These are phyloP conservation scores for Fraxinus sp. DNA, from an alignment of 305 asterid genomes.

Conservation along the genomic window DNA sequence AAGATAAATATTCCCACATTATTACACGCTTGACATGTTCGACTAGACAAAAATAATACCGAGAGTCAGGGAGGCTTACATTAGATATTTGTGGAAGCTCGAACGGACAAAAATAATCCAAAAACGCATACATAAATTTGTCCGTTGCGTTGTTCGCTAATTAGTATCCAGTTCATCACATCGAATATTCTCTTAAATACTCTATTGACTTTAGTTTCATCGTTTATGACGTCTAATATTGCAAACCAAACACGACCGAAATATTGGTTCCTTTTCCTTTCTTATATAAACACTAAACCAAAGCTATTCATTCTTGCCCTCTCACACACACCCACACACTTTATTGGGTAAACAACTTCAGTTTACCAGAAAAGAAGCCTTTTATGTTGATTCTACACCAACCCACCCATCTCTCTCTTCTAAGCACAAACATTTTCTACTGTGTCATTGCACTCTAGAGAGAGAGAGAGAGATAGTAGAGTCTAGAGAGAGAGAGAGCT, in stretches of 20 bases:
- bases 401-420: slow-evolving; percentile 25
- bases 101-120: background rate
- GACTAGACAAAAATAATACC: background rate
- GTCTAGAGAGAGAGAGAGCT: background rate
- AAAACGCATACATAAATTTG: background rate
- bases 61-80: background rate
- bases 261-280: background rate
- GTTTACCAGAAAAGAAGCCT: slow-evolving; percentile 48
- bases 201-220: background rate
- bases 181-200: background rate
- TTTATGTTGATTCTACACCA: slow-evolving; percentile 44
- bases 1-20: background rate
- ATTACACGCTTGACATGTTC: background rate
- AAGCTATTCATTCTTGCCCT: slow-evolving; percentile 6
- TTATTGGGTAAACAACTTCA: slow-evolving; percentile 64
- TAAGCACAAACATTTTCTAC: background rate
- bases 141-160: background rate
- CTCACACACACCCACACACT: slow-evolving; percentile 13
- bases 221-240: background rate
- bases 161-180: background rate
- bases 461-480: slow-evolving; percentile 14
- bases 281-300: background rate
- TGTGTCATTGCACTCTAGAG: slow-evolving; percentile 1
- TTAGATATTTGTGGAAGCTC: background rate
- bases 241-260: background rate